Evolutionary conservation across 108 stramenopile species (phyloP), one percentile per base, ranked within the genome.

Genomic region (Skeletonema menzelii): DNA sequence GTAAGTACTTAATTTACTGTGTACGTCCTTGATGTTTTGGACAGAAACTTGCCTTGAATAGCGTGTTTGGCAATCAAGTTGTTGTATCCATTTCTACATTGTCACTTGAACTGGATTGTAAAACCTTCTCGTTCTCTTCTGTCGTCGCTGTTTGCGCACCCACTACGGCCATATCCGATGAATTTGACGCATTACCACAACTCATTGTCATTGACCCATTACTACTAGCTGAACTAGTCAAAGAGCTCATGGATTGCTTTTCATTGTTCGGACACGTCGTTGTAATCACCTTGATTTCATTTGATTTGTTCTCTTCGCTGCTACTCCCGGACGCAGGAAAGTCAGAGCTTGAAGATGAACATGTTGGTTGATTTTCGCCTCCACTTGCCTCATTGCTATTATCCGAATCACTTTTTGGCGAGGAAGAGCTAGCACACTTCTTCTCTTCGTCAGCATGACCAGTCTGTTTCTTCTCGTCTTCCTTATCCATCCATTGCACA

Each of bases 401-500:
- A 24, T 40, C 55, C 2, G 12, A 26, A 27, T 28, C 42, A 26
- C 17, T 49, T 44, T 66, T 69, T 27, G 67, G 56, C 11, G 31
- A 22, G 24, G 67, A 28, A 32, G 31, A 57, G 53, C 32, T 35
- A 10, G 28, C 17, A 13, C 47, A 31, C 30, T 27, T 38, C 27
- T 24, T 22, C 2, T 38, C 5, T 24, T 44, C 42, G 42, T 44
- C 62, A 37, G 26, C 60, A 7, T 12, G 38, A 40, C 49, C 56
- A 38, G 20, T 62, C 22, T 12, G 28, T 56, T 55, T 4, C 3
- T 1, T 19, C 10, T 20, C 17, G 12, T 69, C 67, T 10, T 69
- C 79, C 20, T 57, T 69, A 59, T 66, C 70, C 20, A 86, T 67
- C 69, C 70, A 74, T 63, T 86, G 88, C 5, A 88, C 85, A 76